Base-by-base conservation (phyloP, 169 alveolate species). In the Babesia ovata region DNA sequence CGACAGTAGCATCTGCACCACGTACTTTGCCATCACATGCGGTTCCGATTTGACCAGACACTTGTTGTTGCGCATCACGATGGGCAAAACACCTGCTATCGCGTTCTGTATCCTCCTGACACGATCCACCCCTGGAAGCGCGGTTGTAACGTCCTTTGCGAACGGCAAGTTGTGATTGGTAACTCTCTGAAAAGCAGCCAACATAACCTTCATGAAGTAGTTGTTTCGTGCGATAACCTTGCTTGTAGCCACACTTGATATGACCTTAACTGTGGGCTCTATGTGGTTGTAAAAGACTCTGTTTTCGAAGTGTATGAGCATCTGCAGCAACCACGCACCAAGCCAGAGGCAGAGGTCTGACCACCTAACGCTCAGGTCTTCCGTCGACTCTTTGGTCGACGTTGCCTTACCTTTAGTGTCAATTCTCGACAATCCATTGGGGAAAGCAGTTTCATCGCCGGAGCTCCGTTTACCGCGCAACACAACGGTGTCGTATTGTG, bases 281-380 rank as follows among this genome's bases (percentile, higher is more conserved):
- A 71, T 28, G 49, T 81, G 79, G 75, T 28, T 58, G 49, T 60
- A 49, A 46, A 81, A 72, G 19, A 70, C 45, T 52, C 61, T 48
- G 36, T 72, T 81, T 9, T 81, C 84, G 61, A 81, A 70, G 60
- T 81, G 62, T 2, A 81, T 48, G 48, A 81, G 58, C 73, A 81
- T n/a, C 22, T 81, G 88, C 45, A 81, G 24, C 45, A 81, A 42
- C 88, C 88, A 81, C n/a, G 74, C 79, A 48, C 88, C 44, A 26
- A 81, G 52, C 39, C 60, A 53, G 11, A 70, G 28, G 19, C 72
- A 29, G 2, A 75, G 14, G 4, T 75, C 85, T 4, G 58, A 28
- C 76, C 85, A 52, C 36, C 48, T 63, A 19, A 48, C 46, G 4
- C 45, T 46, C 4, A 6, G 45, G 16, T 56, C 26, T 4, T 33